A percentile compares a stretch with the other conserved stretches of the same genome.
phyloP scores from a whole-genome alignment of 176 grass and related monocot species.

The Rhynchospora pubera region DNA sequence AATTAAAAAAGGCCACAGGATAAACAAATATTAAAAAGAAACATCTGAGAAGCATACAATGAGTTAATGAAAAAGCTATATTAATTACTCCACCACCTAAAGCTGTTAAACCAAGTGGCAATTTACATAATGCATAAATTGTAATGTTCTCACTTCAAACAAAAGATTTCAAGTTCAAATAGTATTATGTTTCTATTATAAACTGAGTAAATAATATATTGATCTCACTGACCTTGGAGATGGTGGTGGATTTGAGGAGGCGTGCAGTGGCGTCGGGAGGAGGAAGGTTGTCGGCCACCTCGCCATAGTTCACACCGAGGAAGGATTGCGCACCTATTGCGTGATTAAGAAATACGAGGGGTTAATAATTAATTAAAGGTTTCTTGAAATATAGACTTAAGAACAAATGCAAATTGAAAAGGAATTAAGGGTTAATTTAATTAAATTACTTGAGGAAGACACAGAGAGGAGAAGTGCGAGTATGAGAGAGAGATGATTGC shows the following conservation, averaged over 20 bases:
- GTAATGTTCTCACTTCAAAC: neutral
- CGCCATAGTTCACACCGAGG: conserved; percentile 95
- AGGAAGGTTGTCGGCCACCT: conserved; percentile 95
- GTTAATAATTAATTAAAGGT: neutral
- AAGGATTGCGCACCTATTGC: conserved; percentile 42
- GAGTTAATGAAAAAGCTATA: neutral
- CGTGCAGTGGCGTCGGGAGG: conserved; percentile 47
- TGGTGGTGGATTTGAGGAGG: conserved; percentile 69
- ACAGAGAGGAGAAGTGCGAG: conserved; percentile 29
- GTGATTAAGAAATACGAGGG: neutral
- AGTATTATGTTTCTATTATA: neutral
- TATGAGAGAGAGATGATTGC: conserved; percentile 11
- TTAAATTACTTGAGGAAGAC: conserved; percentile 33
- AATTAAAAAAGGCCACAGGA: neutral
- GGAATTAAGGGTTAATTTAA: neutral
- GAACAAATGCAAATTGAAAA: conserved; percentile 4
- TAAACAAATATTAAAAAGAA: neutral
- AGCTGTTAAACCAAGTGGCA: neutral
- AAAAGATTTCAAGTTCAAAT: neutral
- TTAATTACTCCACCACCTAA: neutral
- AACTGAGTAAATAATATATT: neutral
- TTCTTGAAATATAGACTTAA: neutral
- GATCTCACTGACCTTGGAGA: conserved; percentile 49
- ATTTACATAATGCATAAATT: neutral
- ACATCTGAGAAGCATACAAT: neutral